Evolutionary conservation across 1,284 basidiomycete genomes (phyloP).

Genomic region (Laetiporus sulphureus): DNA sequence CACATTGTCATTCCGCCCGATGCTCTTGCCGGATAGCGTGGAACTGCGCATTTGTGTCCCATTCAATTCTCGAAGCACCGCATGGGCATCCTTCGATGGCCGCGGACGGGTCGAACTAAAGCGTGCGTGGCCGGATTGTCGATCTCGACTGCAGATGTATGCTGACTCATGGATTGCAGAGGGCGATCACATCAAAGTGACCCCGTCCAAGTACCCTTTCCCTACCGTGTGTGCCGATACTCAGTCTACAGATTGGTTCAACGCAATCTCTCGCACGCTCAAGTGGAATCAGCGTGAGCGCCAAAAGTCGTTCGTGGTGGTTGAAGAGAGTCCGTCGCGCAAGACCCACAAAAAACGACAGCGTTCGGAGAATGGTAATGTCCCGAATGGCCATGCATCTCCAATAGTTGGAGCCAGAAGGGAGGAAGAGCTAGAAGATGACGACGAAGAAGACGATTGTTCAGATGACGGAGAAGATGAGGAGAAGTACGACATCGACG

Average conservation of each 20-base stretch:
- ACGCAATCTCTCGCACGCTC: slow-evolving; percentile 90
- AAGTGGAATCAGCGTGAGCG: slow-evolving; percentile 98
- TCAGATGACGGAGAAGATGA: slow-evolving; percentile 44
- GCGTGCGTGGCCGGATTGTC: slow-evolving; percentile 47
- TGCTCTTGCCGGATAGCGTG: slow-evolving; percentile 98
- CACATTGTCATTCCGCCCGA: slow-evolving; percentile 96
- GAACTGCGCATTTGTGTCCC: slow-evolving; percentile 97
- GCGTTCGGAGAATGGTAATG: slow-evolving; percentile 3
- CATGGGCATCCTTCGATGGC: slow-evolving; percentile 99
- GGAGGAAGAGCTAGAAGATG: slow-evolving; percentile 29
- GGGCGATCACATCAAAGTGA: slow-evolving; percentile 99
- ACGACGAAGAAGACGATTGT: slow-evolving; percentile 36
- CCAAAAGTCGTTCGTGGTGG: slow-evolving; percentile 97
- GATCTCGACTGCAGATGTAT: not conserved
- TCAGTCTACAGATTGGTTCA: slow-evolving; percentile 98
- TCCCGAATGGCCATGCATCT: not conserved
- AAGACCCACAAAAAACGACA: slow-evolving; percentile 24
- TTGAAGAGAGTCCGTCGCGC: slow-evolving; percentile 71
- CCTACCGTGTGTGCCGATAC: slow-evolving; percentile 98
- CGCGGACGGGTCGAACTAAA: slow-evolving; percentile 93
- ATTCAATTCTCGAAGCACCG: slow-evolving; percentile 96
- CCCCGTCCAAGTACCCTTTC: slow-evolving; percentile 97
- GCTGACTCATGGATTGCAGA: slow-evolving; percentile 45
- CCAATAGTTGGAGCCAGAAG: too few relatives aligned
- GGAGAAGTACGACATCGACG: slow-evolving; percentile 87